Evolutionary conservation across 192 early-diverging fungal species (phyloP), one percentile per base, ranked within the genome.

Genomic region (Coemansia sp.): DNA sequence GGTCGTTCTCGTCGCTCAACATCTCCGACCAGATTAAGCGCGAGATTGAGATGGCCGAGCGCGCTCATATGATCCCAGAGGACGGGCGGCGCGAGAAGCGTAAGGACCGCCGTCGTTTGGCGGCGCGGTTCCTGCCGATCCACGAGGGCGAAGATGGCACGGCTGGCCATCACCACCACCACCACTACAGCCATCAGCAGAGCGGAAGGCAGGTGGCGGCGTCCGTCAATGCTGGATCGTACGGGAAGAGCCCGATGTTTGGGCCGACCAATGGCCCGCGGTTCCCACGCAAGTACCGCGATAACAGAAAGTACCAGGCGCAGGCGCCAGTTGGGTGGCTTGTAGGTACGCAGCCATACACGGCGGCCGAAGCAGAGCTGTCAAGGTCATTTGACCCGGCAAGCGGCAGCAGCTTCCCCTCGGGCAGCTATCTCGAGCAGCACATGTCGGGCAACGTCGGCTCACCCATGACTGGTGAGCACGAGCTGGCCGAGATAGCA

Each of bases 281-380:
- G n/a, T 83, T 83, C 66, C 75, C 75, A 24, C 81, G 76, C 75
- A 77, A 78, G 67, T 79, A 77, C 57, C 82, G 80, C 42, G 88
- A 90, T 64, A 86, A 79, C 38, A 87, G 89, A 68, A 89, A 89
- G 65, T 86, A 89, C 70, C 82, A 85, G 59, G 87, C 90, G 10
- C 89, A 91, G 70, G 77, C 86, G 10, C 74, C 88, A 11, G 89
- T 93, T 24, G 92, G 92, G 59, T 93, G 90, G 89, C 74, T 93
- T 42, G 73, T 93, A 37, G 86, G 90, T 57, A 89, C 87, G 45
- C 88, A 89, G 78, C 84, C 90, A 49, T 91, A 86, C 71, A 86
- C 84, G 15, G 83, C 76, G 8, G 73, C 75, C 20, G 81, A 83
- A 59, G 75, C 74, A 1, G 81, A 83, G 53, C 64, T 83, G 81